phyloP scores from a whole-genome alignment of 495 filamentous ascomycete genomes.

The Aspergillus ellipticus region DNA sequence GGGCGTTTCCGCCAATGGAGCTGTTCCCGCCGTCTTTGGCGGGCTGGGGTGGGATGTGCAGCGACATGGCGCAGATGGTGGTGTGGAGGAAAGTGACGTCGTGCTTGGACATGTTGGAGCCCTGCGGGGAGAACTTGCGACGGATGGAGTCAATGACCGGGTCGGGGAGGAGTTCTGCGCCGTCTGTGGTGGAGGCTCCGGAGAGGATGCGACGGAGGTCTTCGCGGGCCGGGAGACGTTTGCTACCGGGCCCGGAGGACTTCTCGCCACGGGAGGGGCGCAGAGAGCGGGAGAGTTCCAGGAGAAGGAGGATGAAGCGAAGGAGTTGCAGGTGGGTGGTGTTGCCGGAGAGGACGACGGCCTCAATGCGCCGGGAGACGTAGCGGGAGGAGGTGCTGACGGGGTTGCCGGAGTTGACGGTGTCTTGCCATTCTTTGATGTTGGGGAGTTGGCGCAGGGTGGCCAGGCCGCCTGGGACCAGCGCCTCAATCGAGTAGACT shows the following conservation, averaged over 20 bases:
- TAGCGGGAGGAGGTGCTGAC: slow-evolving; percentile 60
- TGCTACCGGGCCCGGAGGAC: slow-evolving; percentile 31
- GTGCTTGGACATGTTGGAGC: slow-evolving; percentile 55
- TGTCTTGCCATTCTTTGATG: slow-evolving; percentile 72
- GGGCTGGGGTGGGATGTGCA: slow-evolving; percentile 46
- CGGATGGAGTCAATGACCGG: slow-evolving; percentile 64
- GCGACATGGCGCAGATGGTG: slow-evolving; percentile 62
- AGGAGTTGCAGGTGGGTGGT: slow-evolving; percentile 53
- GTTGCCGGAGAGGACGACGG: slow-evolving; percentile 55
- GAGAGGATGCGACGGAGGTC: slow-evolving; percentile 42
- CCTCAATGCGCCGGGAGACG: slow-evolving; percentile 58
- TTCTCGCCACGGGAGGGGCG: slow-evolving; percentile 24
- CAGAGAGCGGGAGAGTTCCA: slow-evolving; percentile 59
- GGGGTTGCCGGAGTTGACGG: slow-evolving; percentile 51
- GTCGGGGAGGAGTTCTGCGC: slow-evolving; percentile 43
- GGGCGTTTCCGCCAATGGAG: slow-evolving; percentile 48
- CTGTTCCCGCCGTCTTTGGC: slow-evolving; percentile 41
- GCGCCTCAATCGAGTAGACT: slow-evolving; percentile 68
- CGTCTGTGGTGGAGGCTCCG: slow-evolving; percentile 10
- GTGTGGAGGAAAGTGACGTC: slow-evolving; percentile 63
- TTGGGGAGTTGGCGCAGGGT: slow-evolving; percentile 54
- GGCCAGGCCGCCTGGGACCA: slow-evolving; percentile 53
- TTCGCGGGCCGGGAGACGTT: slow-evolving; percentile 38
- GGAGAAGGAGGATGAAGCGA: slow-evolving; percentile 55
- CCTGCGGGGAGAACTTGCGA: slow-evolving; percentile 62